Conservation (phyloP, 2,329 filamentous ascomycete genomes). For the Claviceps spartinae region DNA sequence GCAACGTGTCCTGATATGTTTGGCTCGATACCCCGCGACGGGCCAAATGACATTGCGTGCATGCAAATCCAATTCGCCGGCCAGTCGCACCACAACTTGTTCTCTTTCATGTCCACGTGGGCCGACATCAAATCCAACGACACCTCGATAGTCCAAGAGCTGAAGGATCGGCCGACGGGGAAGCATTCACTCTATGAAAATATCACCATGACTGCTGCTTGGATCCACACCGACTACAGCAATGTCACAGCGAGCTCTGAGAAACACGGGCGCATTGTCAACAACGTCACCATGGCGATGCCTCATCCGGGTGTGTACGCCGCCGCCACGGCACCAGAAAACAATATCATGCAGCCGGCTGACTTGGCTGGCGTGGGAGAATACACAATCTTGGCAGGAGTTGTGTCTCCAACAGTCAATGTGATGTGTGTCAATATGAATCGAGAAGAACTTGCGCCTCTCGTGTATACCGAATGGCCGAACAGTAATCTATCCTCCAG, state of each 20-base stretch:
- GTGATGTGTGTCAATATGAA: slow-evolving; percentile 59
- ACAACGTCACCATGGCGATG: slow-evolving; percentile 67
- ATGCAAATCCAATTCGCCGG: slow-evolving; percentile 57
- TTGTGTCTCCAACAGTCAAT: slow-evolving; percentile 57
- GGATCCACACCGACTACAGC: slow-evolving; percentile 45
- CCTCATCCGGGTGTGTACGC: slow-evolving; percentile 56
- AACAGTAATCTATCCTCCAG: slow-evolving; percentile 21
- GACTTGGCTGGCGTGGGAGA: slow-evolving; percentile 52
- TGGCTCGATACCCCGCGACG: slow-evolving; percentile 22
- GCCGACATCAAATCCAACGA: slow-evolving; percentile 28
- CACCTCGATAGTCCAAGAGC: slow-evolving; percentile 21
- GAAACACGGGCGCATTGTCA: slow-evolving; percentile 44
- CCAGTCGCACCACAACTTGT: slow-evolving; percentile 56
- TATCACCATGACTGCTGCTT: slow-evolving; percentile 54
- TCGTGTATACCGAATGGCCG: slow-evolving; percentile 52
- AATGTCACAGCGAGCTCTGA: slow-evolving; percentile 39
- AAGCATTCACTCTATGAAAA: slow-evolving; percentile 57
- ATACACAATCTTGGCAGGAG: slow-evolving; percentile 53
- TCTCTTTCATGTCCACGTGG: slow-evolving; percentile 48
- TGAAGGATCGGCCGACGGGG: slow-evolving; percentile 40
- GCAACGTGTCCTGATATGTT: slow-evolving; percentile 50
- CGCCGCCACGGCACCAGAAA: slow-evolving; percentile 46
- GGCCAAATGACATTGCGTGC: slow-evolving; percentile 40
- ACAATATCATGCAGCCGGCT: slow-evolving; percentile 56
- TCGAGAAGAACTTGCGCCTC: slow-evolving; percentile 41